Evolutionary conservation across 371 early-diverging fungal species (phyloP).

Genomic region (Batkoa obscura): DNA sequence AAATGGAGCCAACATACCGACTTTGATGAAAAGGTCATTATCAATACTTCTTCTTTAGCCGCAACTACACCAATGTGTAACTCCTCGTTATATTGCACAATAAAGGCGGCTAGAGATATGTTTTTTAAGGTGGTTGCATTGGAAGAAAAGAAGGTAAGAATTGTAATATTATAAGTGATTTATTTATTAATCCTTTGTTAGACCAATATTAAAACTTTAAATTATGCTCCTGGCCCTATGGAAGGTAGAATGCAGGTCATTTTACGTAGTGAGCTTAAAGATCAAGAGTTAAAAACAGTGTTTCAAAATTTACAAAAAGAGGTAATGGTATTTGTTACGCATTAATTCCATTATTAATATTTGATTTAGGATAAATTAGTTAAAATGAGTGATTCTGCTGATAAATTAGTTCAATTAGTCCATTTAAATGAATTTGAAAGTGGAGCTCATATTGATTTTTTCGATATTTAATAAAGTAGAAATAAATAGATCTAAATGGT

Average conservation of each 20-base stretch:
- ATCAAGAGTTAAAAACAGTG: conserved; percentile 32
- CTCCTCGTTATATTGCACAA: conserved; percentile 69
- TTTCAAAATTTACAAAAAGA: conserved; percentile 36
- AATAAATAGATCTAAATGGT: too few species aligned
- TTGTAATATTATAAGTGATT: not conserved
- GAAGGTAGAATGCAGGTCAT: conserved; percentile 68
- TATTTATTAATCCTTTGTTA: not conserved
- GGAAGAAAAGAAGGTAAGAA: conserved; percentile 16
- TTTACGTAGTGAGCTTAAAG: conserved; percentile 53
- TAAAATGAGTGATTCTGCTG: conserved; percentile 44
- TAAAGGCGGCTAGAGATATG: conserved; percentile 78
- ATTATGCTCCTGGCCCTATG: conserved; percentile 84
- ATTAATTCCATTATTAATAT: too few species aligned
- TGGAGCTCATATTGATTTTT: conserved; percentile 69
- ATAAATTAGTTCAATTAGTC: conserved; percentile 31
- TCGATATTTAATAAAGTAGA: too few species aligned
- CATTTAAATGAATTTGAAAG: conserved; percentile 31
- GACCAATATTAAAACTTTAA: conserved; percentile 34
- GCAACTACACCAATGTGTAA: conserved; percentile 57
- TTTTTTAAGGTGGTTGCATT: conserved; percentile 39
- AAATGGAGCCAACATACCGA: not conserved
- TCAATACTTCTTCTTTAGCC: conserved; percentile 70
- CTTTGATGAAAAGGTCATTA: conserved; percentile 15
- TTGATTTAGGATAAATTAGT: conserved; percentile 39
- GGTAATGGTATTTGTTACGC: conserved; percentile 14